Evolutionary conservation across 176 grass and related monocot species (phyloP).

Genomic region (Olyra latifolia): DNA sequence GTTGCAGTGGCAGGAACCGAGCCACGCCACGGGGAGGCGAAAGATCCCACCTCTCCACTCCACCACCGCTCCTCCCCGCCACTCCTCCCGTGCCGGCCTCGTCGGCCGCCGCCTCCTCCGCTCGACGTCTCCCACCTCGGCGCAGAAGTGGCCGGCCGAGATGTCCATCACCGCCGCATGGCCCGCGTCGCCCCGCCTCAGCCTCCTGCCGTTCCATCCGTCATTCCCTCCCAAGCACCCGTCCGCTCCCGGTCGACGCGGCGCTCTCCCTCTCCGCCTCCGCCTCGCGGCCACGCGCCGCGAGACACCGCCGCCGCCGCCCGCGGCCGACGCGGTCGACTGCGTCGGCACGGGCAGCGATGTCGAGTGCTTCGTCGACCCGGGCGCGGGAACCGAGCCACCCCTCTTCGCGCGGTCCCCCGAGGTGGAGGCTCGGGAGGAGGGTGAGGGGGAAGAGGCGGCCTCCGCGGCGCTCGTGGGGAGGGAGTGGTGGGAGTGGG

Average conservation of each 20-base stretch:
- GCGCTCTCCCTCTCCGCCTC: not conserved
- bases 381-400: slow-evolving; percentile 11
- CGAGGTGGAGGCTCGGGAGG: not conserved
- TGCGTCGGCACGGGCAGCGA: slow-evolving; percentile 67
- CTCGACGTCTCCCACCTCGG: too few species aligned
- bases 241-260: not conserved
- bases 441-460: slow-evolving; percentile 25
- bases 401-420: not conserved
- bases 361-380: slow-evolving; percentile 59
- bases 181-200: slow-evolving; percentile 8
- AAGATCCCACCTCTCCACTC: too few species aligned
- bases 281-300: slow-evolving; percentile 1
- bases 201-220: not conserved
- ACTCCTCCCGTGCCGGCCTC: too few species aligned
- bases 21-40: too few species aligned
- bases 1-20: too few species aligned
- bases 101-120: too few species aligned
- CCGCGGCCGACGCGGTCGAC: slow-evolving; percentile 34
- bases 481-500: slow-evolving; percentile 58
- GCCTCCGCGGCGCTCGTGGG: not conserved
- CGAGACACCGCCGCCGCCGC: slow-evolving; percentile 6
- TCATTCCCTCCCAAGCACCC: not conserved
- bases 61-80: too few species aligned
- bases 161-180: slow-evolving; percentile 46
- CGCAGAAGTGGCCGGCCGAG: not conserved